Percentiles rank a stretch among this genome's conserved stretches.
Conservation (phyloP, 176 grass and related monocot genomes). For the Phoenix roebelenii region DNA sequence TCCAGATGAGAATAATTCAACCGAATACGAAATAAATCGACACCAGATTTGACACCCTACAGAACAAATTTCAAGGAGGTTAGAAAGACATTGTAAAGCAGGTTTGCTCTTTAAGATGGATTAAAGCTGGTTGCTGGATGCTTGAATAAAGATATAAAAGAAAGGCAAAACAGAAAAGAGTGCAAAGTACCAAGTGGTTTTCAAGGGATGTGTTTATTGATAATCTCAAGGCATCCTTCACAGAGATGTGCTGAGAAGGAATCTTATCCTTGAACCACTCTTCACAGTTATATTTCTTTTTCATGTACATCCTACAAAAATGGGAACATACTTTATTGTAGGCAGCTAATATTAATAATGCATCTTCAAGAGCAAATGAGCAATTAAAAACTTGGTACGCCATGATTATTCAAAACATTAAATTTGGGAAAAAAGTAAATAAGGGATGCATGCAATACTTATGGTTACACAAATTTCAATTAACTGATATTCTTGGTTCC, state of each 20-base stretch:
- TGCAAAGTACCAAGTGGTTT: conserved; percentile 47
- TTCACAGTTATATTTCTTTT: conserved; percentile 61
- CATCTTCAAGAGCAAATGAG: too few species aligned
- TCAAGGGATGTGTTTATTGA: conserved; percentile 50
- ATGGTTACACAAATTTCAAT: too few species aligned
- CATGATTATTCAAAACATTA: too few species aligned
- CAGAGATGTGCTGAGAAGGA: conserved; percentile 42
- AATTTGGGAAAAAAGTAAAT: too few species aligned
- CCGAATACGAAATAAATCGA: conserved; percentile 56
- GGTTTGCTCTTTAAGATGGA: too few species aligned
- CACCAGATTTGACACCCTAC: conserved; percentile 61
- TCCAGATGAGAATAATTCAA: conserved; percentile 72
- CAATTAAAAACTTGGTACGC: too few species aligned
- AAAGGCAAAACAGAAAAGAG: conserved; percentile 13
- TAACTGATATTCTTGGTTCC: too few species aligned
- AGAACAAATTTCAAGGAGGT: conserved; percentile 9
- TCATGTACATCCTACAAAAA: conserved; percentile 55
- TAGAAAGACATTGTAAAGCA: conserved; percentile 6
- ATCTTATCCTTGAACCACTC: conserved; percentile 53
- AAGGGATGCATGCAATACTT: too few species aligned
- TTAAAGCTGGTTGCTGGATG: too few species aligned
- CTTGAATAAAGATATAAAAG: background rate
- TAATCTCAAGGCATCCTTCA: conserved; percentile 68
- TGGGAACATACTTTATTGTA: too few species aligned
- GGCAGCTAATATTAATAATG: too few species aligned